A percentile compares a stretch with the other conserved stretches of the same genome.
Evolutionary conservation across 805 yeast genomes (phyloP).

Genomic region (Wickerhamomyces sydowiorum): DNA sequence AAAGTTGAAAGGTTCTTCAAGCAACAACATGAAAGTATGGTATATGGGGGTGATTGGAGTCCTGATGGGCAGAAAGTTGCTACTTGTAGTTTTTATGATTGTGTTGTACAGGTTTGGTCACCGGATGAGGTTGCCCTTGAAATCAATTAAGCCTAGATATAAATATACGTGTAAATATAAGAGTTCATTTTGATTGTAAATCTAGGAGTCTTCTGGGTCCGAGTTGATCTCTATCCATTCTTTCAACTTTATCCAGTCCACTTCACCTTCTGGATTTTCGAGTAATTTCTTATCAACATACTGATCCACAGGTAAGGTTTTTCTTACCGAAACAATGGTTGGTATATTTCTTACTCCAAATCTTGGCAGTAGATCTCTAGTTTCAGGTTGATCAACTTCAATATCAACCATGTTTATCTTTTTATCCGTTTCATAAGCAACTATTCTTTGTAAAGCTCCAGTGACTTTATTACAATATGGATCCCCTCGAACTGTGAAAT

Average conservation of each 20-base stretch:
- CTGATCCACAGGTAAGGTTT: slow-evolving; percentile 50
- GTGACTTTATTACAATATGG: slow-evolving; percentile 57
- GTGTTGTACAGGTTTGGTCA: slow-evolving; percentile 72
- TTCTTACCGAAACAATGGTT: slow-evolving; percentile 57
- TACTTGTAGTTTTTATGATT: slow-evolving; percentile 92
- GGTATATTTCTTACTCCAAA: slow-evolving; percentile 59
- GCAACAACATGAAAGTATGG: slow-evolving; percentile 83
- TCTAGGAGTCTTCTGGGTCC: slow-evolving; percentile 17
- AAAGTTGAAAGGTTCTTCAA: slow-evolving; percentile 41
- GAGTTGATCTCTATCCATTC: slow-evolving; percentile 39
- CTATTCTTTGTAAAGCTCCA: slow-evolving; percentile 49
- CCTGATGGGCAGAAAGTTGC: slow-evolving; percentile 42
- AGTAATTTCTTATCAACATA: slow-evolving; percentile 23
- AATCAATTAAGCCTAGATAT: not conserved
- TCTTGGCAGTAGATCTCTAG: slow-evolving; percentile 49
- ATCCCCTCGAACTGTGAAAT: slow-evolving; percentile 68
- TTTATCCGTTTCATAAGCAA: slow-evolving; percentile 42
- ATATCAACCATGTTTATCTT: slow-evolving; percentile 62
- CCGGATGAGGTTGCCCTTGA: slow-evolving; percentile 8
- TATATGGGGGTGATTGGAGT: slow-evolving; percentile 92
- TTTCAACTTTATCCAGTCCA: slow-evolving; percentile 39
- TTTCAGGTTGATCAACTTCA: slow-evolving; percentile 62
- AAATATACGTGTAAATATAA: not conserved
- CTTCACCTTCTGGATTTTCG: slow-evolving; percentile 26
- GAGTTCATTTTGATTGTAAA: not conserved